Percentiles rank a stretch among this genome's conserved stretches.
These are phyloP conservation scores for Pseudopithomyces maydicus DNA, from an alignment of 2,329 filamentous ascomycete genomes.

Conservation along the genomic window DNA sequence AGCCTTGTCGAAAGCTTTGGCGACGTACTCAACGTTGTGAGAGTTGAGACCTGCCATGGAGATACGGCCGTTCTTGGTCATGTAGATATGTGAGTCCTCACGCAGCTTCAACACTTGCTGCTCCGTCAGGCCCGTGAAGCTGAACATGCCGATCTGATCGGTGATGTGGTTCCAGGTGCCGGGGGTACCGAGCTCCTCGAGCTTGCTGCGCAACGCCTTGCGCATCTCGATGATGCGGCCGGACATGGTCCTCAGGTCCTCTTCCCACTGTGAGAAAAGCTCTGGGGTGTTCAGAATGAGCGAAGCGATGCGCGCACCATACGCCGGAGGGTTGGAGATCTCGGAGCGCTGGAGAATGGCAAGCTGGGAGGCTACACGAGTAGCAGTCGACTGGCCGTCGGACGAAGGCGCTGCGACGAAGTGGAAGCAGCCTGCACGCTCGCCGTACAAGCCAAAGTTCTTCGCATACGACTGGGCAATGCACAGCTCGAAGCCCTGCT, in stretches of 20 bases:
- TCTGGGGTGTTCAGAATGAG: constrained; percentile 80
- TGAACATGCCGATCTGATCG: constrained; percentile 99
- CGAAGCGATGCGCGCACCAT: constrained; percentile 87
- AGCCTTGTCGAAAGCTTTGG: constrained; percentile 83
- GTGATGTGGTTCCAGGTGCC: constrained; percentile 97
- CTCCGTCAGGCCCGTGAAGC: constrained; percentile 81
- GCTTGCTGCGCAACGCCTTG: constrained; percentile 72
- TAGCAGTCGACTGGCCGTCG: constrained; percentile 65
- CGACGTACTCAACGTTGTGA: constrained; percentile 90
- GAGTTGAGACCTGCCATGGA: constrained; percentile 98
- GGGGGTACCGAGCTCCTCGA: constrained; percentile 84
- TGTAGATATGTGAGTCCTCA: constrained; percentile 77
- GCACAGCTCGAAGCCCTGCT: constrained; percentile 77
- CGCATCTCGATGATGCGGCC: constrained; percentile 95
- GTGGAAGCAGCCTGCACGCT: constrained; percentile 96
- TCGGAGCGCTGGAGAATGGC: constrained; percentile 95
- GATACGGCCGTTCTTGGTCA: constrained; percentile 97
- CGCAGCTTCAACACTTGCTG: constrained; percentile 73
- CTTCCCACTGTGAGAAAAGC: constrained; percentile 91
- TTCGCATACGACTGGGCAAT: constrained; percentile 61
- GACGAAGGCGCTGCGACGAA: constrained; percentile 76
- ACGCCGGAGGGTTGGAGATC: constrained; percentile 95
- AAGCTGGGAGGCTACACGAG: constrained; percentile 81
- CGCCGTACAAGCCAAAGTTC: constrained; percentile 83
- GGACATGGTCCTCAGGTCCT: constrained; percentile 89